Evolutionary conservation across 768 basidiomycete genomes (phyloP).

Genomic region (Mycena indigotica): DNA sequence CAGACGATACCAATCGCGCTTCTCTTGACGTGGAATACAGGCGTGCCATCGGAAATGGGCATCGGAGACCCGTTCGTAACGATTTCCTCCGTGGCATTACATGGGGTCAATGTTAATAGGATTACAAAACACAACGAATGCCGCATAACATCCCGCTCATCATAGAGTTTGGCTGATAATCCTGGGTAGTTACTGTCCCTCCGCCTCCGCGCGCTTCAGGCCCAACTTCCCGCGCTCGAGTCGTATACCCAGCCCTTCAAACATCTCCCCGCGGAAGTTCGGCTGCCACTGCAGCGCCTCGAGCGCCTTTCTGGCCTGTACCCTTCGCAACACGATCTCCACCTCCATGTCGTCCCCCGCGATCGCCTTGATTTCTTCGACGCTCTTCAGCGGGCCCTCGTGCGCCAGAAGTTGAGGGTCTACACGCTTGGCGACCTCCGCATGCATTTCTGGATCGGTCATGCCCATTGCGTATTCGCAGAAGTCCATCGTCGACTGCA

Average conservation of each 20-base stretch:
- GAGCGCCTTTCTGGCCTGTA: conserved; percentile 24
- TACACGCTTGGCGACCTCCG: neutral
- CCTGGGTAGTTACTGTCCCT: neutral
- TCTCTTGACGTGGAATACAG: no score
- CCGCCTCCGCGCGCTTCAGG: neutral
- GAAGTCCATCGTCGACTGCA: conserved; percentile 21
- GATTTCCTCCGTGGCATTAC: no score
- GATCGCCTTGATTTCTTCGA: neutral
- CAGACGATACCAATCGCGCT: no score
- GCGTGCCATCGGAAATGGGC: no score
- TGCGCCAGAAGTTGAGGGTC: neutral
- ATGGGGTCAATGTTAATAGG: no score
- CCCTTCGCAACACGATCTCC: neutral
- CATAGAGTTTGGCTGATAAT: no score
- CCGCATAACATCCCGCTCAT: no score
- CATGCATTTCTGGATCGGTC: conserved; percentile 15
- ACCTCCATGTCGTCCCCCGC: conserved; percentile 12
- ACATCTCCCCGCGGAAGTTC: conserved; percentile 19
- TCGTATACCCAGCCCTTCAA: conserved; percentile 18
- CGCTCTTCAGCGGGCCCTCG: conserved; percentile 5
- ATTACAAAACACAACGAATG: no score
- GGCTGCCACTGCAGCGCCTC: conserved; percentile 21
- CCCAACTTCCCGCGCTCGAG: conserved; percentile 25
- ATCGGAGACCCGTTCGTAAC: no score
- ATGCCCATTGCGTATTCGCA: conserved; percentile 18